Percentiles rank a stretch among this genome's conserved stretches.
These are phyloP conservation scores for Gossypium mustelinum DNA, from an alignment of 345 rosid genomes.

Conservation along the genomic window DNA sequence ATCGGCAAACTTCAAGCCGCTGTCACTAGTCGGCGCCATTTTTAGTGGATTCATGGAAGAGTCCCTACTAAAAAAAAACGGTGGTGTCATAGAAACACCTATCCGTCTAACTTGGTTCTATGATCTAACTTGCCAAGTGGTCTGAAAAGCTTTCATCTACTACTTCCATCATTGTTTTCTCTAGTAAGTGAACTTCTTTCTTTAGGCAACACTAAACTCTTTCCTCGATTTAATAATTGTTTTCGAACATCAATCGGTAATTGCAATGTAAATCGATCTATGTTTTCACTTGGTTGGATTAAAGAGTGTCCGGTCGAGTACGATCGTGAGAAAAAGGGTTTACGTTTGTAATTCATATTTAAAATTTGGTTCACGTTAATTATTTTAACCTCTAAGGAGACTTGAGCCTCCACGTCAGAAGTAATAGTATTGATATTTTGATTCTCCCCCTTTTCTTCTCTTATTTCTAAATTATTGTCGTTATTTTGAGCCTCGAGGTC, in stretches of 20 bases:
- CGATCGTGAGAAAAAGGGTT: constrained; percentile 41
- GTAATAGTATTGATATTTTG: background rate
- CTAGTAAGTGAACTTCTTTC: background rate
- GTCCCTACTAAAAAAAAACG: background rate
- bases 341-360: constrained; percentile 29
- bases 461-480: too few relatives aligned
- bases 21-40: too few relatives aligned
- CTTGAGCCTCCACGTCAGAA: background rate
- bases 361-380: constrained; percentile 1
- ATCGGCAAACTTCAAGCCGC: background rate
- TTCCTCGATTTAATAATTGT: constrained; percentile 58
- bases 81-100: background rate
- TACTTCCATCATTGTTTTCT: background rate
- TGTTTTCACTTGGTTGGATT: constrained; percentile 71
- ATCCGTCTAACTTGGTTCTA: background rate
- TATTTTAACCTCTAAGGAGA: constrained; percentile 21
- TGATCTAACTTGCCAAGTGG: background rate
- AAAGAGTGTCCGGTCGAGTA: constrained; percentile 90
- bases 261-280: constrained; percentile 69
- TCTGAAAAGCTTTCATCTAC: background rate
- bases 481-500: constrained; percentile 33
- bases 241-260: constrained; percentile 72
- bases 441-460: too few relatives aligned
- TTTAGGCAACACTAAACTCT: constrained; percentile 8
- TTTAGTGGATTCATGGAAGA: too few relatives aligned